Evolutionary conservation across 306 rosid genomes (phyloP).

Genomic region (Pyrus betulifolia): DNA sequence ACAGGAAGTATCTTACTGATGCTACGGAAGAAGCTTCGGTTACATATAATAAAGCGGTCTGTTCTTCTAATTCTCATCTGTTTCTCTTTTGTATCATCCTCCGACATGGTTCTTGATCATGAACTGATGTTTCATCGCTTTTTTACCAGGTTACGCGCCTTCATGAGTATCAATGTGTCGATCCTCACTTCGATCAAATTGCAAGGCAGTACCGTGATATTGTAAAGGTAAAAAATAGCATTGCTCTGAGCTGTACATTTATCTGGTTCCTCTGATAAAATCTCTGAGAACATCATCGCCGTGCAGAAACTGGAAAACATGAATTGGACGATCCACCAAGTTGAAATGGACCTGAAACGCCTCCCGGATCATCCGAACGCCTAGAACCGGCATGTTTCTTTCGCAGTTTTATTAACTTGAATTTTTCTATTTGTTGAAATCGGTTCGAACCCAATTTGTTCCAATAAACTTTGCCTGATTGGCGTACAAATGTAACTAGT

Average conservation of each 20-base stretch:
- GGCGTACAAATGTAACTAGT: not conserved
- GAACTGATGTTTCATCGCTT: not conserved
- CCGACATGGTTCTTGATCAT: not conserved
- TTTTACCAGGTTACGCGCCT: constrained; percentile 69
- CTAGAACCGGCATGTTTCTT: constrained; percentile 11
- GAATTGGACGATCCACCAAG: constrained; percentile 96
- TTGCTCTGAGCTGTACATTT: not conserved
- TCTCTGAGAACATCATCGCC: not conserved
- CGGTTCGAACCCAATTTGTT: not conserved
- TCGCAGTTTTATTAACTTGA: not conserved
- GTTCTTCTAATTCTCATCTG: not conserved
- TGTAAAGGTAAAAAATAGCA: constrained; percentile 38
- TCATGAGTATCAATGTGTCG: constrained; percentile 89
- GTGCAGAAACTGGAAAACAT: constrained; percentile 79
- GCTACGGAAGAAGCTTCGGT: constrained; percentile 89
- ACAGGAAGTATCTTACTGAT: constrained; percentile 77
- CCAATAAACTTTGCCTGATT: not conserved
- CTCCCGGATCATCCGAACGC: constrained; percentile 46
- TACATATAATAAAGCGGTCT: constrained; percentile 83
- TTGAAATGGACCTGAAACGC: constrained; percentile 79
- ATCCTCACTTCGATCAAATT: constrained; percentile 78
- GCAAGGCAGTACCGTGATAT: constrained; percentile 80
- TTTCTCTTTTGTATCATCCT: no score
- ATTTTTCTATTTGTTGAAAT: not conserved
- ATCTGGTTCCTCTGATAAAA: not conserved